Evolutionary conservation across 2,329 filamentous ascomycete species (phyloP), one percentile per base, ranked within the genome.

Genomic region (Neofusicoccum parvum): DNA sequence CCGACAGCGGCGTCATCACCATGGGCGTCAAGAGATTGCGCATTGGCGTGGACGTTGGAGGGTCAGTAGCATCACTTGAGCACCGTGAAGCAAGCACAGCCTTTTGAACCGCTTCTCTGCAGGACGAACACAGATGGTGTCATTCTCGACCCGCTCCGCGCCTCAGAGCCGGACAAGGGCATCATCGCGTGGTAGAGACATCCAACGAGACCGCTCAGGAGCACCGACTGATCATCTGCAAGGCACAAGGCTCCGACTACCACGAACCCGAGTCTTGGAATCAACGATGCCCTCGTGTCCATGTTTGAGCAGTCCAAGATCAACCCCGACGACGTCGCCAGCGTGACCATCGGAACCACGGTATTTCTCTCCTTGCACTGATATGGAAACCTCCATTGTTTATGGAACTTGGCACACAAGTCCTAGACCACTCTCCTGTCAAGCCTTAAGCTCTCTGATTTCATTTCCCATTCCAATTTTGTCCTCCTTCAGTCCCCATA

Each of bases 231-330:
- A 58, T 14, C 1, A 10, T 12, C 1, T 14, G n/a, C 3, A 23
- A 62, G 58, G 58, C 50, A 64, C 70, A 69, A 81, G 80, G 68
- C 79, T 76, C 41, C 79, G 72, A 48, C 76, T 6, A 78, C 74
- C 65, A 70, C 75, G 7, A 75, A 81, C 69, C 78, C 81, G 2
- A 81, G 78, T 0, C 72, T 70, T n/a, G 79, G 80, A 4, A 80
- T 82, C 58, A 72, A 78, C 37, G 69, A 69, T 1, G 78, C 79
- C 0, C 74, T 82, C 3, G 70, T 72, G 12, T 71, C 70, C 37
- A 74, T 81, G 5, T 70, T 81, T 14, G 68, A 73, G 4, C 67
- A 76, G 43, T 76, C 78, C 6, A 66, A 70, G 6, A 56, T 69
- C 36, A 37, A 64, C 14, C 58, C 45, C 5, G 56, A 36, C 41